Conservation (phyloP, 805 yeast genomes). For the Yarrowia divulgata region DNA sequence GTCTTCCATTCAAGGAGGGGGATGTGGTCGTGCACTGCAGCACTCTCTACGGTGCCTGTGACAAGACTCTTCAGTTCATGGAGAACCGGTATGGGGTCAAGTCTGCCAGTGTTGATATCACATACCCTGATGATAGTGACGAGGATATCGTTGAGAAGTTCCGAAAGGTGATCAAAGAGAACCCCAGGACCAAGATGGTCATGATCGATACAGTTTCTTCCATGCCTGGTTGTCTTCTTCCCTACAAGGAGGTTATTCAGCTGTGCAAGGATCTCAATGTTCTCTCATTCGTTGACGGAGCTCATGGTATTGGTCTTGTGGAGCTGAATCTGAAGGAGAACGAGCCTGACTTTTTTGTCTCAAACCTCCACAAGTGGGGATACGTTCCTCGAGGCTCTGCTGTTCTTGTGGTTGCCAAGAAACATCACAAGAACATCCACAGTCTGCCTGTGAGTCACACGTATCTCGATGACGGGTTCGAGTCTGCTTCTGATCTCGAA, state of each 20-base stretch:
- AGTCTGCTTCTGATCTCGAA: constrained; percentile 43
- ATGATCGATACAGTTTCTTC: constrained; percentile 66
- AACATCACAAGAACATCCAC: constrained; percentile 59
- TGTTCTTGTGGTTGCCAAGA: constrained; percentile 61
- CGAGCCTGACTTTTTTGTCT: constrained; percentile 65
- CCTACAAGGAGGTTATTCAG: constrained; percentile 58
- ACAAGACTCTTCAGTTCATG: constrained; percentile 54
- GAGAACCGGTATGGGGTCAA: constrained; percentile 49
- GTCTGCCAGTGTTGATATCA: constrained; percentile 53
- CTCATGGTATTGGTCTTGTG: constrained; percentile 66
- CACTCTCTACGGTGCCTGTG: constrained; percentile 63
- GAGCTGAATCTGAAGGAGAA: constrained; percentile 44
- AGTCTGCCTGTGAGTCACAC: constrained; percentile 65
- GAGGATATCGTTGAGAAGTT: constrained; percentile 52
- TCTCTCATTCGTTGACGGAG: constrained; percentile 71
- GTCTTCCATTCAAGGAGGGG: constrained; percentile 58
- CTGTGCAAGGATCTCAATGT: constrained; percentile 58
- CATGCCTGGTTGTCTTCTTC: constrained; percentile 67
- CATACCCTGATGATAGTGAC: constrained; percentile 56
- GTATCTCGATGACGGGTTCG: constrained; percentile 48
- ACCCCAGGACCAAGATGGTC: constrained; percentile 52
- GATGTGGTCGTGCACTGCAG: constrained; percentile 60
- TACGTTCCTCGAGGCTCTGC: constrained; percentile 66
- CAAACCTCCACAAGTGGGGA: constrained; percentile 77
- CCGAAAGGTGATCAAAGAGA: constrained; percentile 44